Conservation (phyloP, 805 yeast species). For the Metschnikowia drakensbergensis region DNA sequence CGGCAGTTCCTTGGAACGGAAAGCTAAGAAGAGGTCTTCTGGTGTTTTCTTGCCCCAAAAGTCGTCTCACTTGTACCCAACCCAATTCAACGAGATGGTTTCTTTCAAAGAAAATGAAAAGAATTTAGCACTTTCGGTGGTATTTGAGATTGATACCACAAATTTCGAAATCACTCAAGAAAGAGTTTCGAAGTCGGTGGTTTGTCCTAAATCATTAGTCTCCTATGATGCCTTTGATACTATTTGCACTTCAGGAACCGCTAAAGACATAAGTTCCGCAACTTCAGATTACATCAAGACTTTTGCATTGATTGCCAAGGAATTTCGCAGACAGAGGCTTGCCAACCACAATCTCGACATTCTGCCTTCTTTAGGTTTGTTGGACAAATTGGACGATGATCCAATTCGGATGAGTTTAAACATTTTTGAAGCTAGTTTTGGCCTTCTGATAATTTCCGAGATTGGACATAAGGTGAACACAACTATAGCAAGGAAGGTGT, state of each 20-base stretch:
- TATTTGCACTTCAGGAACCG: constrained; percentile 35
- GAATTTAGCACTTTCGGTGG: constrained; percentile 69
- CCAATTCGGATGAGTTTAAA: constrained; percentile 68
- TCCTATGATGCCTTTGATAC: constrained; percentile 53
- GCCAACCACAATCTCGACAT: constrained; percentile 46
- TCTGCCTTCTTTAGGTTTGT: constrained; percentile 54
- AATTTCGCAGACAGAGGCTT: constrained; percentile 66
- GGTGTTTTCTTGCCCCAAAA: constrained; percentile 85
- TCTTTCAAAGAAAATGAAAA: constrained; percentile 60
- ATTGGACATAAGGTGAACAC: constrained; percentile 75
- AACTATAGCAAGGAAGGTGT: constrained; percentile 77
- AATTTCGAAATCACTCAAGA: constrained; percentile 70
- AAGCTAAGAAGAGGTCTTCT: constrained; percentile 85
- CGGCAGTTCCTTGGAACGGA: constrained; percentile 77
- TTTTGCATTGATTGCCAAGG: constrained; percentile 58
- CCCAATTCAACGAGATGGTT: constrained; percentile 52
- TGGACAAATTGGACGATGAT: constrained; percentile 85
- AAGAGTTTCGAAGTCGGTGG: constrained; percentile 68
- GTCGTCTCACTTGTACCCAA: constrained; percentile 64
- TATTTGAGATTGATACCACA: constrained; percentile 72
- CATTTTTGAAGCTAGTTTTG: constrained; percentile 58
- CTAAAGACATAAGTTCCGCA: constrained; percentile 42
- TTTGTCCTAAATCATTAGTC: constrained; percentile 60
- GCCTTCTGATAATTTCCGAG: constrained; percentile 65
- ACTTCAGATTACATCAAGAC: constrained; percentile 65